These are phyloP conservation scores for Ceratocystis albifundus DNA, from an alignment of 2,329 filamentous ascomycete genomes.

Conservation along the genomic window DNA sequence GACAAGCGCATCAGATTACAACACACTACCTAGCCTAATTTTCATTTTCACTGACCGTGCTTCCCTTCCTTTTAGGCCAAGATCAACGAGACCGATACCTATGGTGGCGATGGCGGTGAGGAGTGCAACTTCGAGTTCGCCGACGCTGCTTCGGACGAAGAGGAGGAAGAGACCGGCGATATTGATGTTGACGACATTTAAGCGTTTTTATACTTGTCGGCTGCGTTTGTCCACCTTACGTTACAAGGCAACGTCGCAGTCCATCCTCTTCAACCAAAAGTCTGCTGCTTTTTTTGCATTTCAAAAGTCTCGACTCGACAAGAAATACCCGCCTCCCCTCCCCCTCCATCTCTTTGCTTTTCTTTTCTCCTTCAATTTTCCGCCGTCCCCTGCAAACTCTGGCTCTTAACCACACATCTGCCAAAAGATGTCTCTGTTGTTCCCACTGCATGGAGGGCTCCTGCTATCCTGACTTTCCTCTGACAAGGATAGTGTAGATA, in stretches of 20 bases:
- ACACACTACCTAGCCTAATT: not conserved
- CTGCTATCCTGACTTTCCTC: not conserved
- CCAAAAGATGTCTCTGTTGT: constrained; percentile 11
- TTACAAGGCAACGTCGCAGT: constrained; percentile 16
- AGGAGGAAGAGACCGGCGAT: constrained; percentile 54
- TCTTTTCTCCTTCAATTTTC: constrained; percentile 20
- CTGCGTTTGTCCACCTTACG: not conserved
- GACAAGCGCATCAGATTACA: too few species aligned
- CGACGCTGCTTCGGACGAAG: constrained; percentile 61
- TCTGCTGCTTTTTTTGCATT: constrained; percentile 8
- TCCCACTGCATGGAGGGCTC: constrained; percentile 4
- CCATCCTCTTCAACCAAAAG: not conserved
- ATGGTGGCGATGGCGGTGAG: constrained; percentile 81
- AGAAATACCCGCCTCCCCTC: constrained; percentile 5
- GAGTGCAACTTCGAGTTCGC: constrained; percentile 98
- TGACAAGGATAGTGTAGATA: not conserved
- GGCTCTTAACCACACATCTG: constrained; percentile 16
- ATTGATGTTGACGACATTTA: constrained; percentile 95
- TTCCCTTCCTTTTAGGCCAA: constrained; percentile 48
- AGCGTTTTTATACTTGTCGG: constrained; percentile 26
- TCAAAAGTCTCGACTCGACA: constrained; percentile 1
- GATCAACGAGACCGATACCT: constrained; percentile 99
- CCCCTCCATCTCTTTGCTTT: not conserved
- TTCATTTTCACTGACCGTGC: not conserved
- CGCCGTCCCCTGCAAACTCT: not conserved